Evolutionary conservation across 148 eudicot species (phyloP).

Genomic region (Spergularia bocconei): DNA sequence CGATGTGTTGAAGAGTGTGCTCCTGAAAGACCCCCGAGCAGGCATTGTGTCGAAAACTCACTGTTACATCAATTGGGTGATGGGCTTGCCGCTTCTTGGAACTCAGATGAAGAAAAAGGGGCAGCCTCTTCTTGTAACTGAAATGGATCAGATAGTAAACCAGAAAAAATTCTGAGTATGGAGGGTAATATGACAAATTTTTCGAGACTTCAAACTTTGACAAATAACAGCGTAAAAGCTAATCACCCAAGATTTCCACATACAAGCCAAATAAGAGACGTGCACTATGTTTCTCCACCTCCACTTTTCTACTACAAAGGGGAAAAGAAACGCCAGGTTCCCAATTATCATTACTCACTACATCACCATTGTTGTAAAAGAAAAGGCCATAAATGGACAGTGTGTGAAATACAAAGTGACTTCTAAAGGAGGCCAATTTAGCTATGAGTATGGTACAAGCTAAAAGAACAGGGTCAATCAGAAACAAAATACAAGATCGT

Average conservation of each 20-base stretch:
- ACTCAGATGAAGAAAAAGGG: slow-evolving; percentile 1
- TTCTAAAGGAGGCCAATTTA: too few species aligned
- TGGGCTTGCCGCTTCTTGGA: slow-evolving; percentile 15
- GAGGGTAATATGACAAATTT: background rate
- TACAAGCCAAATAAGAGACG: too few species aligned
- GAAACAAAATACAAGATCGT: background rate
- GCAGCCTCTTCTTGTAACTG: too few species aligned
- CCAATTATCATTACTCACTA: background rate
- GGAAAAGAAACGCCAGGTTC: background rate
- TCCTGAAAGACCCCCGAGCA: background rate
- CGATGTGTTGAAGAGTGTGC: background rate
- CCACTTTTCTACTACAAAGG: background rate
- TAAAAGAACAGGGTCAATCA: background rate
- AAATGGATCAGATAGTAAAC: too few species aligned
- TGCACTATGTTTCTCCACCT: too few species aligned
- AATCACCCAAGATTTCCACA: too few species aligned
- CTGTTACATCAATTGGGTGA: background rate
- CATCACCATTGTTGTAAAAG: background rate
- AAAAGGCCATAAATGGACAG: background rate
- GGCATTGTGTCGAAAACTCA: background rate
- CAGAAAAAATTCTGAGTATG: background rate
- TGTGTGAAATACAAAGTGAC: background rate
- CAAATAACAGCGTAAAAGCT: too few species aligned
- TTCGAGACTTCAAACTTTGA: too few species aligned
- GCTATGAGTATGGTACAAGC: background rate